A percentile compares a stretch with the other conserved stretches of the same genome.
Conservation (phyloP, 768 basidiomycete genomes). For the Lactarius hatsudake region DNA sequence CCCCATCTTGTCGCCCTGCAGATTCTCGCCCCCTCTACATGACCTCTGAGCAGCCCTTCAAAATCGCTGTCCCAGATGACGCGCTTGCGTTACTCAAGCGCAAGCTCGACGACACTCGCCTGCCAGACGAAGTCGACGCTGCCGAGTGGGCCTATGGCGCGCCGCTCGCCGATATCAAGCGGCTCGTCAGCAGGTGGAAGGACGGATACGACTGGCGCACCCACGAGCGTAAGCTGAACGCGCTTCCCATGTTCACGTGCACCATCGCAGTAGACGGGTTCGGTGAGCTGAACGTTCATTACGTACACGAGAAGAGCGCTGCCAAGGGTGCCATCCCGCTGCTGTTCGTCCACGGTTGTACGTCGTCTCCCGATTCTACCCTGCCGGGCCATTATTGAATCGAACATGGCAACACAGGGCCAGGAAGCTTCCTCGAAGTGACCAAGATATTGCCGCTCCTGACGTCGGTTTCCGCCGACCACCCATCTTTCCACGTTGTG, state of each 20-base stretch:
- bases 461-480: constrained; percentile 34
- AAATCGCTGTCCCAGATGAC: constrained; percentile 44
- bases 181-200: background rate
- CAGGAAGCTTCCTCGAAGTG: constrained; percentile 52
- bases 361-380: constrained; percentile 17
- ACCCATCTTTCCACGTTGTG: constrained; percentile 57
- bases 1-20: no score
- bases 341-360: constrained; percentile 57
- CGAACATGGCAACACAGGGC: constrained; percentile 39
- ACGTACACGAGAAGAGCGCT: constrained; percentile 34
- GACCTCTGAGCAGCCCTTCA: constrained; percentile 43
- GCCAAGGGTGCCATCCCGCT: constrained; percentile 46
- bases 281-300: background rate
- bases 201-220: no score
- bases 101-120: no score
- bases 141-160: no score
- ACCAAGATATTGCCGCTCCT: constrained; percentile 50
- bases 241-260: no score
- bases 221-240: no score
- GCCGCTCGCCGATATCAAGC: no score
- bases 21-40: background rate
- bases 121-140: no score
- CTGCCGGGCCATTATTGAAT: background rate
- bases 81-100: constrained; percentile 41
- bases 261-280: no score